Conservation (phyloP, 2,329 filamentous ascomycete species). For the Xylaria arbuscula region DNA sequence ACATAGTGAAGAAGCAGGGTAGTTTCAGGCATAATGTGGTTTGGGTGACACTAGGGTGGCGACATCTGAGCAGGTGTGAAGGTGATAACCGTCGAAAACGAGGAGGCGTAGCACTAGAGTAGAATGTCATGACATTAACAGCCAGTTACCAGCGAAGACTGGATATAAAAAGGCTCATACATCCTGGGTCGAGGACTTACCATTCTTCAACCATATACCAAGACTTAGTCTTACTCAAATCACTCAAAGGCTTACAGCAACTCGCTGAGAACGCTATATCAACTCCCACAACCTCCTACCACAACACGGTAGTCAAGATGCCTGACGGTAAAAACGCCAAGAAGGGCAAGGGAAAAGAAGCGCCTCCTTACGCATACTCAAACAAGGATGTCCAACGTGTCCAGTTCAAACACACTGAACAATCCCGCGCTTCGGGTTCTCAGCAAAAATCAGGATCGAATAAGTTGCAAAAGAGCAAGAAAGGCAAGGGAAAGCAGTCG, state of each 20-base stretch:
- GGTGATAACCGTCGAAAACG: background rate
- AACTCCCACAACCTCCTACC: background rate
- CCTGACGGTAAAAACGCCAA: background rate
- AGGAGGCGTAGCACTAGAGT: background rate
- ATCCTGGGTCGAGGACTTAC: background rate
- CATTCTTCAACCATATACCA: background rate
- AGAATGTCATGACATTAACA: background rate
- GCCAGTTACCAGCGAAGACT: background rate
- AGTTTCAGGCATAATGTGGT: background rate
- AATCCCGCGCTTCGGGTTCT: background rate
- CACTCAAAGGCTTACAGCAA: background rate
- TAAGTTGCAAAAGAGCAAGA: background rate
- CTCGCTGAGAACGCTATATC: background rate
- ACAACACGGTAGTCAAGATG: background rate
- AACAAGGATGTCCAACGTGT: slow-evolving; percentile 2
- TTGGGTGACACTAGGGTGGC: background rate
- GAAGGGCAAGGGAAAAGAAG: background rate
- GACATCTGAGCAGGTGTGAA: background rate
- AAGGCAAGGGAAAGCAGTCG: background rate
- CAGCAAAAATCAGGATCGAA: background rate
- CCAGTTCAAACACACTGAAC: background rate
- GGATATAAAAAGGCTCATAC: background rate
- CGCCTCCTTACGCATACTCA: background rate
- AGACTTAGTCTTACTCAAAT: background rate
- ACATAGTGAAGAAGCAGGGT: too few relatives aligned